Evolutionary conservation across 2,329 filamentous ascomycete genomes (phyloP), one percentile per base, ranked within the genome.

Genomic region (Colletotrichum chrysophilum): DNA sequence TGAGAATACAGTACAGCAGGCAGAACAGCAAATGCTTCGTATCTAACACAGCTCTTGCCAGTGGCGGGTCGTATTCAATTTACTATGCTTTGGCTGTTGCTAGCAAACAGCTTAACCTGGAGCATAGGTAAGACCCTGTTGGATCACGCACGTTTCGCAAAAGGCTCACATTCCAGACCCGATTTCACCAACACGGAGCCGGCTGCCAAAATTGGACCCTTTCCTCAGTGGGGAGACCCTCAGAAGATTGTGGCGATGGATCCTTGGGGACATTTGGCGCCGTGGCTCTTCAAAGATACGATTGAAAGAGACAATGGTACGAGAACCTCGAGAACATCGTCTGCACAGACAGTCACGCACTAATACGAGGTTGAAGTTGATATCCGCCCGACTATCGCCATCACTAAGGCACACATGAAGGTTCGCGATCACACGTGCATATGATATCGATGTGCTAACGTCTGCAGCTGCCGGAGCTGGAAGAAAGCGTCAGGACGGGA

Each of bases 171-270:
- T 69, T 48, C 52, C 66, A 90, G 89, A 64, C 91, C 90, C n/a
- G 90, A 92, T 78, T 92, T 90, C 79, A 92, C 88, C 77, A 88
- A 98, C 84, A 98, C 96, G 12, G 95, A 98, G 84, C 97, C 97
- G 14, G 96, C 96, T n/a, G 95, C 92, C 26, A 91, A 93, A 69
- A 95, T 98, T 82, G 96, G 96, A 0, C 96, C 95, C 9, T 98
- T 98, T 80, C 93, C 95, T 9, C 92, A 97, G 85, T 99, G 96
- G 96, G 91, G 91, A 30, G 95, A 98, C 82, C 91, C 91, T 81
- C 95, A 95, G 85, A 98, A 98, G 88, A 98, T 99, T 77, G 96
- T 98, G 16, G 95, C 96, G 21, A 98, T 99, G 95, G 97, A 98
- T 82, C 96, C 96, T 0, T 95, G 94, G 84, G 96, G 97, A 8